Base-by-base conservation (phyloP, 2,329 filamentous ascomycete species). In the Davidsoniella virescens region DNA sequence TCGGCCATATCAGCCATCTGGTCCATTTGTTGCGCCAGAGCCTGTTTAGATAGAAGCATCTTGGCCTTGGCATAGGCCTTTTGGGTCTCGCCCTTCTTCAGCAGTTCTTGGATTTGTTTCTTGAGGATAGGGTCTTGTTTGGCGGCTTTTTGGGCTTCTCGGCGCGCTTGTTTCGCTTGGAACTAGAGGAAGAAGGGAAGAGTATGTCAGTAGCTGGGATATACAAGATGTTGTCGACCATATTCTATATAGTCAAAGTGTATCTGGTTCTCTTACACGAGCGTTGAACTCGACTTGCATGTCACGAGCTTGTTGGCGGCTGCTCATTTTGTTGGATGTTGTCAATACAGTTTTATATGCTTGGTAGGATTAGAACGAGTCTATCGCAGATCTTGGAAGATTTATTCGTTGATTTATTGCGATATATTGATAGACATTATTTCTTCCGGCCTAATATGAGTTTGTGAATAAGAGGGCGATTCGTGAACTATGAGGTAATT, bases 1-100 rank as follows among this genome's bases (percentile, higher is more conserved):
- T 78, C 75, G 23, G 75, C 74, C 73, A 78, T 76, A 64, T 79
- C 75, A 62, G 75, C 75, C 60, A 76, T 75, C 63, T 75, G 72
- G 62, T 78, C 75, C 72, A 78, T 77, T 64, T 78, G 75, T 59
- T 73, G 68, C 9, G 75, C 75, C 51, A 78, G 70, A 2, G 75
- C 74, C 64, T 78, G 73, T 62, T 77, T 78, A 42, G 71, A 73
- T 20, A 79, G 68, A 42, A 78, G 68, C 65, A 78, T 71, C 65
- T 77, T 76, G 53, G 75, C 75, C 63, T 78, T 78, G 56, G 78
- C 74, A 52, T 76, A 76, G 37, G 75, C 75, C 63, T 78, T 76
- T 55, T 71, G 70, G n/a, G 72, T 77, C 58, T 79, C 74, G 62
- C 75, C 75, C 59, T 76, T 77, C 59, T 77, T 77, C 55, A 79